A percentile compares a stretch with the other conserved stretches of the same genome.
These are phyloP conservation scores for Paradendryphiella salina DNA, from an alignment of 2,329 filamentous ascomycete species.

Conservation along the genomic window DNA sequence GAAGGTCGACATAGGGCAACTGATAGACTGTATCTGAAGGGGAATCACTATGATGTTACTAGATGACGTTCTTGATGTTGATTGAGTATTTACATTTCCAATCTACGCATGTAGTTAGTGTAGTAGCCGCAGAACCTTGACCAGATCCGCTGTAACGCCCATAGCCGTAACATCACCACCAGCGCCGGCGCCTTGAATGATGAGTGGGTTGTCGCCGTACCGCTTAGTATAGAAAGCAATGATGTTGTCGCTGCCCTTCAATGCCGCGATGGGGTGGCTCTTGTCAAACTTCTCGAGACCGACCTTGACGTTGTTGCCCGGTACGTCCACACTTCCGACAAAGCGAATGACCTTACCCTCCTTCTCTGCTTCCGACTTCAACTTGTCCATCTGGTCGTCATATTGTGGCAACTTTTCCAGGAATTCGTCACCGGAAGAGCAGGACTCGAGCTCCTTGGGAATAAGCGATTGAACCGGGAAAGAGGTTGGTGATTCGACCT, in stretches of 20 bases:
- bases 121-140: constrained; percentile 82
- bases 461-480: constrained; percentile 96
- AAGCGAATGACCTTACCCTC: constrained; percentile 92
- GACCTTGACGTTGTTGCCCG: constrained; percentile 81
- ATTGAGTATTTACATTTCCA: too few relatives aligned
- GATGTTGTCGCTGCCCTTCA: constrained; percentile 98
- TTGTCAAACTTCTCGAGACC: constrained; percentile 82
- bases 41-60: too few relatives aligned
- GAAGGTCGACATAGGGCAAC: too few relatives aligned
- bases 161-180: constrained; percentile 96
- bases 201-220: constrained; percentile 87
- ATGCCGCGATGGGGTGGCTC: constrained; percentile 85
- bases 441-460: constrained; percentile 79
- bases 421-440: constrained; percentile 80
- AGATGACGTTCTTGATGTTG: too few relatives aligned
- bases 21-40: too few relatives aligned
- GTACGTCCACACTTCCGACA: constrained; percentile 88
- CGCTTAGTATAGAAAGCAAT: constrained; percentile 98
- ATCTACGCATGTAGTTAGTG: constrained; percentile 41
- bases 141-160: constrained; percentile 91
- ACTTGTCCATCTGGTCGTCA: constrained; percentile 85
- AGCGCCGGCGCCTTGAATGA: constrained; percentile 91
- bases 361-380: constrained; percentile 81
- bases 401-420: constrained; percentile 77
- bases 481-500: constrained; percentile 78